phyloP scores from a whole-genome alignment of 768 basidiomycete genomes.

The Lactifluus hygrophoroides region DNA sequence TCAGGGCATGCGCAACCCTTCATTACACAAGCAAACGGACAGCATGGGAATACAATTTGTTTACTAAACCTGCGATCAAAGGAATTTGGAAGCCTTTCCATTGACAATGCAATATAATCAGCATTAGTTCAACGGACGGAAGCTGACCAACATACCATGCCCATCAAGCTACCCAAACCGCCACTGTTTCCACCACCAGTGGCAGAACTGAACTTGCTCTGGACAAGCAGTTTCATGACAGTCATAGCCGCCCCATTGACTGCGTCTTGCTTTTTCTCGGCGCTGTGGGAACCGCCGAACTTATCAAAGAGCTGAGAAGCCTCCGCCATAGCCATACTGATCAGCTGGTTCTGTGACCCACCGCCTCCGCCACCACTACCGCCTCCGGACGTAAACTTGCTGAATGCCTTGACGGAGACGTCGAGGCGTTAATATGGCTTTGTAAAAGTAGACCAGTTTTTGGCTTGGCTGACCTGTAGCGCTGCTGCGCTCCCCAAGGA shows the following conservation, averaged over 20 bases:
- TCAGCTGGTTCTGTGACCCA: constrained; percentile 49
- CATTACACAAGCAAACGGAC: not conserved
- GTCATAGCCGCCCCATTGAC: constrained; percentile 82
- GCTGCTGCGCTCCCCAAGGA: constrained; percentile 74
- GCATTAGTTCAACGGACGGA: constrained; percentile 19
- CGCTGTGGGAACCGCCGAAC: constrained; percentile 52
- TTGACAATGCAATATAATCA: not conserved
- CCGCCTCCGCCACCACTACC: constrained; percentile 32
- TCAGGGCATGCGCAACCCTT: not conserved
- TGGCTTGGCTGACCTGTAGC: constrained; percentile 41
- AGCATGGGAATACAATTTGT: not conserved
- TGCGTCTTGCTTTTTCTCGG: constrained; percentile 74
- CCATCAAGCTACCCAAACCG: constrained; percentile 52
- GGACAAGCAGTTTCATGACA: constrained; percentile 73
- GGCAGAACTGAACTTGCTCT: constrained; percentile 48
- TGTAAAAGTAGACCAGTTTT: not conserved
- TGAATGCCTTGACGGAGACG: constrained; percentile 42
- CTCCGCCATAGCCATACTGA: constrained; percentile 83
- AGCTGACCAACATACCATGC: constrained; percentile 18
- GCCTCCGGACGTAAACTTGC: constrained; percentile 55
- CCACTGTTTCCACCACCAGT: constrained; percentile 62
- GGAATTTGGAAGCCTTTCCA: constrained; percentile 13
- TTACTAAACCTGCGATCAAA: not conserved
- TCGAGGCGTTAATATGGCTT: not conserved
- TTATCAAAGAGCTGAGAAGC: constrained; percentile 68